Evolutionary conservation across 768 basidiomycete genomes (phyloP), one percentile per base, ranked within the genome.

Genomic region (Russula virescens): DNA sequence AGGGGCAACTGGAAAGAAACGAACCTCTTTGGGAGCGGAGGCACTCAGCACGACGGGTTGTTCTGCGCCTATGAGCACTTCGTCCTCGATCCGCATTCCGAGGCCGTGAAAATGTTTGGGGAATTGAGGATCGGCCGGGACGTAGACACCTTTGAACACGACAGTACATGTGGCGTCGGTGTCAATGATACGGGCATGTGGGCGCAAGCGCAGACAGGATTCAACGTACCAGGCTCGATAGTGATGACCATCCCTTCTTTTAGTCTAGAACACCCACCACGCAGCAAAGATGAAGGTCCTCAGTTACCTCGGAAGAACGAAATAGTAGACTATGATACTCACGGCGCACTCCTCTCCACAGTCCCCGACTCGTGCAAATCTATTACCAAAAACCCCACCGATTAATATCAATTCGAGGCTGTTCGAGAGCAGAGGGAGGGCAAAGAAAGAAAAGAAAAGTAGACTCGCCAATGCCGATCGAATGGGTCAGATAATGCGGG

Each of bases 71-170:
- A 91, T 79, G 9, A 91, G 75, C 1, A 94, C 83, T 67, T 91
- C 89, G 65, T 94, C 91, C 84, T 96, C 96, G 69, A 99, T 93
- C 50, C 96, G 85, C 62, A 98, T 87, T 8, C 91, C 94, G 31
- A 97, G 82, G 66, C 93, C 89, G 68, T 96, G 94, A 74, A 94
- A 98, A 55, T 83, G 83, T 66, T 83, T 88, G 3, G 96, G 97
- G 73, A 91, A 98, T 49, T 83, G 77, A 3, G 85, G 70, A 8
- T 81, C 79, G 1, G 87, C 84, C 3, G 96, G 97, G 43, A 99
- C 91, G 70, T 97, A 98, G 35, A 96, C 81, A 1, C 91, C 94
- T 82, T 70, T 63, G 40, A 35, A 23, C 3, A 51, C 58, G 60
- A 43, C 60, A 47, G 49, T 9, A n/a, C 48, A 66, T 31, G 31